Conservation (phyloP, 2,329 filamentous ascomycete genomes). For the Aureobasidium musti region DNA sequence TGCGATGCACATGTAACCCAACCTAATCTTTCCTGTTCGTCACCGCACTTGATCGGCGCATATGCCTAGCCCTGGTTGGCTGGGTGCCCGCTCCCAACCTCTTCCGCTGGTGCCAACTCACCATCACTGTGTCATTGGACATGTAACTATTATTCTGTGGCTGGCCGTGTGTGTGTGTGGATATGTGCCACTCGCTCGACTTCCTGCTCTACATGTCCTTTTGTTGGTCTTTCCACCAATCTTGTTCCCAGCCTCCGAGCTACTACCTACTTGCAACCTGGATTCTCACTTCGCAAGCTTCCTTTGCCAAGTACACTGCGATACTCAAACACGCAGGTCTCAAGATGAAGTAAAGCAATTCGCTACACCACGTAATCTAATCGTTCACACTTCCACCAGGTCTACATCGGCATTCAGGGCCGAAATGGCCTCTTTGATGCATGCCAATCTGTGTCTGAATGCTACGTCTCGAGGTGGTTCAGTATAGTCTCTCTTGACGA, state of each 20-base stretch:
- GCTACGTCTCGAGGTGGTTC: neutral
- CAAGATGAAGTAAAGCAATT: neutral
- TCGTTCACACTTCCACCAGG: neutral
- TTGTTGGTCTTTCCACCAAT: constrained; percentile 20
- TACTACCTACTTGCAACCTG: neutral
- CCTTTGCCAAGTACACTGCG: neutral
- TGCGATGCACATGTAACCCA: constrained; percentile 22
- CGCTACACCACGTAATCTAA: neutral
- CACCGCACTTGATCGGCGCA: constrained; percentile 25
- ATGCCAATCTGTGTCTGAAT: neutral
- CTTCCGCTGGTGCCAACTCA: constrained; percentile 24
- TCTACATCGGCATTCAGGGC: neutral
- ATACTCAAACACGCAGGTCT: neutral
- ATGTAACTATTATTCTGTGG: too few species aligned
- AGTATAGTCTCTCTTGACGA: neutral
- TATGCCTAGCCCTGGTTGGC: neutral
- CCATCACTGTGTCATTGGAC: constrained; percentile 1
- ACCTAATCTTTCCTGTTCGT: constrained; percentile 23
- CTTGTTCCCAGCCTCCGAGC: constrained; percentile 12
- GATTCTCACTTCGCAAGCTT: neutral
- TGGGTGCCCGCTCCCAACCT: constrained; percentile 1
- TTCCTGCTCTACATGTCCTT: neutral
- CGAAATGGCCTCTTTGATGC: neutral
- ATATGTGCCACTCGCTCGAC: neutral
- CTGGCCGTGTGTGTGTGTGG: constrained; percentile 15